Conservation (phyloP, 2,329 filamentous ascomycete species). For the Chaetomiaceae sp. region DNA sequence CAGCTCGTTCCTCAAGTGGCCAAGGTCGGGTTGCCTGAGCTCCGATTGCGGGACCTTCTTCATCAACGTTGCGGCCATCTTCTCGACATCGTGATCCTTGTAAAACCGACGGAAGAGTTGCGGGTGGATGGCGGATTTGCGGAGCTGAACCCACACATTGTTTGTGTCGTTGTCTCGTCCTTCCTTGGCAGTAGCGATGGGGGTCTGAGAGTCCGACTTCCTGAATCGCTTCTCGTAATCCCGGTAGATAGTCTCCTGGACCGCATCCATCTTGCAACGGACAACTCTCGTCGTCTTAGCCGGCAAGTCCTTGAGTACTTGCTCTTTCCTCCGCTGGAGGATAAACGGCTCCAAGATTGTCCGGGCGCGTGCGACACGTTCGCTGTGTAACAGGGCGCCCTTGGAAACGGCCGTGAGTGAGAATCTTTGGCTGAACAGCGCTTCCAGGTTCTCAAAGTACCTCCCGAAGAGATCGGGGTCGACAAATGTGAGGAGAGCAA, state of each 20-base stretch:
- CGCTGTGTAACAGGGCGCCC: conserved; percentile 75
- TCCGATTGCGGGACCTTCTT: conserved; percentile 56
- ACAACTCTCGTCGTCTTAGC: conserved; percentile 71
- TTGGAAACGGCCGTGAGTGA: conserved; percentile 74
- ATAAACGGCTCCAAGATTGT: conserved; percentile 96
- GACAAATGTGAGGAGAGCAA: conserved; percentile 87
- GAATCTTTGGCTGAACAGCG: conserved; percentile 87
- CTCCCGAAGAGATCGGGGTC: conserved; percentile 77
- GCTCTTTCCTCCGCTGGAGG: conserved; percentile 84
- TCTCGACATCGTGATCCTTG: conserved; percentile 63
- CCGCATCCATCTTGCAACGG: conserved; percentile 69
- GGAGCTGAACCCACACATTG: conserved; percentile 81
- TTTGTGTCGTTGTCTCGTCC: conserved; percentile 50
- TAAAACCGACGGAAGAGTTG: conserved; percentile 81
- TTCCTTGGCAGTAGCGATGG: conserved; percentile 50
- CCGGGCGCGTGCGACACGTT: conserved; percentile 79
- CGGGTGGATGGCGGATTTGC: conserved; percentile 87
- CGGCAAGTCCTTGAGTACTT: conserved; percentile 80
- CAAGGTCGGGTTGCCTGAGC: conserved; percentile 45
- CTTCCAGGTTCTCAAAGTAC: conserved; percentile 70
- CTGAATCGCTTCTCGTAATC: conserved; percentile 58
- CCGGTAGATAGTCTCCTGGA: conserved; percentile 69
- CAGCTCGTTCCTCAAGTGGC: conserved; percentile 50
- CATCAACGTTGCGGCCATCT: conserved; percentile 73
- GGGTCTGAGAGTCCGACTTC: conserved; percentile 53